These are phyloP conservation scores for Xylaria grammica DNA, from an alignment of 495 filamentous ascomycete genomes.

Conservation along the genomic window DNA sequence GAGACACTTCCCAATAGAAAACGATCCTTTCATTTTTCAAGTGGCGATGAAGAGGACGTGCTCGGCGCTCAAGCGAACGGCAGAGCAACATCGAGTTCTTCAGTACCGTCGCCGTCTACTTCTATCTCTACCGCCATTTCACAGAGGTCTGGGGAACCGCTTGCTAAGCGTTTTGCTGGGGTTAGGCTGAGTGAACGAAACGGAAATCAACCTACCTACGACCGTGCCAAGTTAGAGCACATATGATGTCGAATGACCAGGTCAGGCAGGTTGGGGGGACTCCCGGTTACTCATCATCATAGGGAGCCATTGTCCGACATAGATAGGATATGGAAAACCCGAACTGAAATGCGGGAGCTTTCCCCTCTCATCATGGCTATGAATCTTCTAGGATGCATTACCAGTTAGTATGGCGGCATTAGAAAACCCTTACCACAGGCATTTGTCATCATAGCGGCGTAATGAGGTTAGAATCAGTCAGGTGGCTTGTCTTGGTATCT, in stretches of 20 bases:
- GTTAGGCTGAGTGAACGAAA: constrained; percentile 78
- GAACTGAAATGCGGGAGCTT: neutral
- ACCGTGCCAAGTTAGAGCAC: constrained; percentile 32
- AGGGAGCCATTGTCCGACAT: neutral
- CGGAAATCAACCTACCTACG: constrained; percentile 24
- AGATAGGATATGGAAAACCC: neutral
- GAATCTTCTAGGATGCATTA: neutral
- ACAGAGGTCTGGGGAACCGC: constrained; percentile 61
- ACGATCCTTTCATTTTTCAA: constrained; percentile 66
- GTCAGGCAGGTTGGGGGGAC: neutral
- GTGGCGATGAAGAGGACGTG: constrained; percentile 36
- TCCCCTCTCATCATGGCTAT: neutral
- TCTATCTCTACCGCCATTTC: constrained; percentile 40
- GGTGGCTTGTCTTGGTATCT: constrained; percentile 1
- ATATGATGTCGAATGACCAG: constrained; percentile 22
- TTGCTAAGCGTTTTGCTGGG: constrained; percentile 99
- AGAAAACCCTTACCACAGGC: neutral
- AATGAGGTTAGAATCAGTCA: neutral
- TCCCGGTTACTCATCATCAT: neutral
- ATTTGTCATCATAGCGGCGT: neutral
- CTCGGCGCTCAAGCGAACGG: constrained; percentile 33
- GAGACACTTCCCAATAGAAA: constrained; percentile 80
- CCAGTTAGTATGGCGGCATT: neutral
- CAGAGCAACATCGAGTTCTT: constrained; percentile 24
- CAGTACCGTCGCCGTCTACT: constrained; percentile 17